Evolutionary conservation across 73 alveolate species (phyloP), one percentile per base, ranked within the genome.

Genomic region (Paramecium tetraurelia): DNA sequence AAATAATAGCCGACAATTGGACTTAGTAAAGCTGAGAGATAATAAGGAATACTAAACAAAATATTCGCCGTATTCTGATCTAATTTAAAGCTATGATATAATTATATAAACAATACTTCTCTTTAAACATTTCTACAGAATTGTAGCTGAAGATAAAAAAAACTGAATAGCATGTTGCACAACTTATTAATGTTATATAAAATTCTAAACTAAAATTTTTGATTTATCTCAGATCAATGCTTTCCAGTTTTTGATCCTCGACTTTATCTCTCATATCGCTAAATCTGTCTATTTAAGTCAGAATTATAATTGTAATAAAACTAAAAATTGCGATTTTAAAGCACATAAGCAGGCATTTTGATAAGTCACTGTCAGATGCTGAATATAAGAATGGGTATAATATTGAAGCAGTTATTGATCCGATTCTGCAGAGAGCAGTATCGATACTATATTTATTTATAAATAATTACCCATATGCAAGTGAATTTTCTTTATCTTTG

Each of bases 401-500:
- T 12, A 70, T 70, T 46, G 86, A 14, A 14, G 69, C 90, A 35
- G 94, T 43, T 31, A 94, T 97, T 57, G 96, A 80, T n/a, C 98
- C 99, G 21, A 96, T 92, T 71, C 99, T 93, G 7, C 98, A 50
- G 27, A 96, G 50, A 41, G 97, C 92, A 41, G 97, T 93, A 44
- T 96, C 95, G 59, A 97, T 38, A 29, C 86, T 72, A n/a, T 72
- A 5, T 11, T 14, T 72, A 33, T 29, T 12, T 29, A 29, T 53
- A 53, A 53, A 53, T 53, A 72, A 29, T 29, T 72, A 72, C 58
- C 98, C 99, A 84, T 97, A 95, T 2, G 99, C 99, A 86, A 97
- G 86, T 1, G 99, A 93, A 38, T 96, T 92, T 95, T 97, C 99
- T 69, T 96, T 96, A 12, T 98, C 99, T 76, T 93, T 92, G 92